phyloP scores from a whole-genome alignment of 768 basidiomycete genomes.

The Pleurotus tuoliensis region DNA sequence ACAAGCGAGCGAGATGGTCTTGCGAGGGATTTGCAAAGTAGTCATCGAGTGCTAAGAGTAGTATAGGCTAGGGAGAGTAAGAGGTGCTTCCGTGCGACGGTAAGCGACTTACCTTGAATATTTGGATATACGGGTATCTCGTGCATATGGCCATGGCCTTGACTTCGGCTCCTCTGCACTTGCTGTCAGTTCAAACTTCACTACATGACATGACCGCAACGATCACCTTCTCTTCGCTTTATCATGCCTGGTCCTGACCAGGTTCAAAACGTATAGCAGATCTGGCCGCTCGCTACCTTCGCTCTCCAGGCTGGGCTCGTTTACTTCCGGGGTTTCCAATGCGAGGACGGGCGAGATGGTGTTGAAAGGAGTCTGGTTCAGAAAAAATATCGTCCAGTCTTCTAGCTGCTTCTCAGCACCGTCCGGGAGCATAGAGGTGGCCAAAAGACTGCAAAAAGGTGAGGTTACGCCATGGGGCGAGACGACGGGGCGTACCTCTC shows the following conservation, averaged over 20 bases:
- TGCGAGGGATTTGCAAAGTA: constrained; percentile 89
- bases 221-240: constrained; percentile 69
- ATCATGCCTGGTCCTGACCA: constrained; percentile 90
- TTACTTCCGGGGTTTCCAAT: constrained; percentile 52
- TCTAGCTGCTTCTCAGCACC: constrained; percentile 93
- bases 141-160: constrained; percentile 95
- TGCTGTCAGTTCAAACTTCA: neutral
- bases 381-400: constrained; percentile 98
- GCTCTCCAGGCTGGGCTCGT: constrained; percentile 30
- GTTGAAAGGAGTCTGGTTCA: constrained; percentile 91
- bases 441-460: constrained; percentile 55
- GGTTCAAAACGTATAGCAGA: constrained; percentile 83
- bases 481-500: constrained; percentile 63
- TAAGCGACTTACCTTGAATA: constrained; percentile 71
- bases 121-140: constrained; percentile 89
- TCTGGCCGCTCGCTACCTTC: constrained; percentile 40
- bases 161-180: constrained; percentile 80
- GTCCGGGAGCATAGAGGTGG: constrained; percentile 98
- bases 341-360: constrained; percentile 81
- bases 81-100: neutral
- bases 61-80: constrained; percentile 64
- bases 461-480: constrained; percentile 9
- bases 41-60: constrained; percentile 92
- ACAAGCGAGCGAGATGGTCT: constrained; percentile 85
- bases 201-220: constrained; percentile 15